A percentile compares a stretch with the other conserved stretches of the same genome.
phyloP scores from a whole-genome alignment of 164 flowering plant genomes.

The Echeveria elegans region DNA sequence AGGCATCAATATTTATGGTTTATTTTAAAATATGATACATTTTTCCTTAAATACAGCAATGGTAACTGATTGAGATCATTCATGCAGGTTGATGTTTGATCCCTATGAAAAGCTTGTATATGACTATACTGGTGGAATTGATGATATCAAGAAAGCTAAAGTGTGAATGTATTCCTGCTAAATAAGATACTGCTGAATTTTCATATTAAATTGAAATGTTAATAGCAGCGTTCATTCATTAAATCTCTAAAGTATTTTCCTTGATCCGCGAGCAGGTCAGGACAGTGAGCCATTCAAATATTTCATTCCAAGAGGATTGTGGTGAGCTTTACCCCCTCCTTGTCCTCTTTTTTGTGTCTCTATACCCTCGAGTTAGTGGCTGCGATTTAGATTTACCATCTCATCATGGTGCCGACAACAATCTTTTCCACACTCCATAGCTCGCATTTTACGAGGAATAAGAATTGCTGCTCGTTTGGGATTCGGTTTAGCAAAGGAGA shows the following conservation, averaged over 20 bases:
- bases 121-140: constrained; percentile 81
- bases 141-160: constrained; percentile 80
- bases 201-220: not conserved
- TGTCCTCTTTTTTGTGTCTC: not conserved
- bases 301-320: constrained; percentile 81
- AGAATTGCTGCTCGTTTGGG: constrained; percentile 89
- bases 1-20: not conserved
- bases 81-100: constrained; percentile 79
- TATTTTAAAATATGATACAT: not conserved
- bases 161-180: constrained; percentile 55
- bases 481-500: constrained; percentile 61
- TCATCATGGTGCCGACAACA: not conserved
- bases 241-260: constrained; percentile 10
- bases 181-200: not conserved
- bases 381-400: not conserved
- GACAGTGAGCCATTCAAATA: constrained; percentile 65
- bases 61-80: not conserved
- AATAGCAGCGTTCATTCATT: not conserved
- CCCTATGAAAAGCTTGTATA: constrained; percentile 72
- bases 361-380: not conserved
- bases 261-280: constrained; percentile 42
- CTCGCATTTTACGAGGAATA: constrained; percentile 83
- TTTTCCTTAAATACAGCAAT: not conserved
- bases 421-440: constrained; percentile 25
- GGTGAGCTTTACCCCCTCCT: constrained; percentile 48